phyloP scores from a whole-genome alignment of 768 basidiomycete genomes.

The Ephemerocybe angulata region DNA sequence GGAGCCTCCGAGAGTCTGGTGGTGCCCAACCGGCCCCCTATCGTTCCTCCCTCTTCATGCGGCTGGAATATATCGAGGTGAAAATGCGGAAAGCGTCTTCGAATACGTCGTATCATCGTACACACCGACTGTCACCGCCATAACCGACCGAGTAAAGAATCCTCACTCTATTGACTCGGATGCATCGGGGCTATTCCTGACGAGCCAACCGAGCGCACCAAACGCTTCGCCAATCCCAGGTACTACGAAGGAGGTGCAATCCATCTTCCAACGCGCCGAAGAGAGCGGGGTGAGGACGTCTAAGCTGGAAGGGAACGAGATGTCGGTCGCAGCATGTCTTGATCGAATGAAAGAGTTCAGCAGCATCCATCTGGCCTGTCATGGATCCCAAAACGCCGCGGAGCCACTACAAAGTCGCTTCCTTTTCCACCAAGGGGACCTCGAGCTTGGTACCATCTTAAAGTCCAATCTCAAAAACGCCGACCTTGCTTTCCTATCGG shows the following conservation, averaged over 20 bases:
- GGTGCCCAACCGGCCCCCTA: conserved; percentile 8
- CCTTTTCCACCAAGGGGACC: too few relatives aligned
- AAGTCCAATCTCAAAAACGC: too few relatives aligned
- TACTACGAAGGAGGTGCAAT: conserved; percentile 9
- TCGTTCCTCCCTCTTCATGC: conserved; percentile 10
- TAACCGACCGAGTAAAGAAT: conserved; percentile 8
- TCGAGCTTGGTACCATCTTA: too few relatives aligned
- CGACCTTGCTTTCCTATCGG: too few relatives aligned
- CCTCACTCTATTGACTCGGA: neutral
- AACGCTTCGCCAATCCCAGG: conserved; percentile 6
- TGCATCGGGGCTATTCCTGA: conserved; percentile 5
- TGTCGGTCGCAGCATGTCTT: neutral
- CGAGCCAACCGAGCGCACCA: conserved; percentile 11
- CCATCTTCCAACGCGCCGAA: neutral
- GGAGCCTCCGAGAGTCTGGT: conserved; percentile 3
- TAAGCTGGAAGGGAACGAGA: neutral
- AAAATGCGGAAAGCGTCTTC: neutral
- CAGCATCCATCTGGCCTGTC: too few relatives aligned
- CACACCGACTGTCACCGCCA: conserved; percentile 13
- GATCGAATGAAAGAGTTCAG: conserved; percentile 11
- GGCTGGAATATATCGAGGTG: conserved; percentile 6
- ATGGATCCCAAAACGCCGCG: too few relatives aligned
- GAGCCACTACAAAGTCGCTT: too few relatives aligned
- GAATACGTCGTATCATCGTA: conserved; percentile 20
- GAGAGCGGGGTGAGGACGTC: neutral